phyloP scores from a whole-genome alignment of 352 stramenopile species.

The Plasmopara viticola region DNA sequence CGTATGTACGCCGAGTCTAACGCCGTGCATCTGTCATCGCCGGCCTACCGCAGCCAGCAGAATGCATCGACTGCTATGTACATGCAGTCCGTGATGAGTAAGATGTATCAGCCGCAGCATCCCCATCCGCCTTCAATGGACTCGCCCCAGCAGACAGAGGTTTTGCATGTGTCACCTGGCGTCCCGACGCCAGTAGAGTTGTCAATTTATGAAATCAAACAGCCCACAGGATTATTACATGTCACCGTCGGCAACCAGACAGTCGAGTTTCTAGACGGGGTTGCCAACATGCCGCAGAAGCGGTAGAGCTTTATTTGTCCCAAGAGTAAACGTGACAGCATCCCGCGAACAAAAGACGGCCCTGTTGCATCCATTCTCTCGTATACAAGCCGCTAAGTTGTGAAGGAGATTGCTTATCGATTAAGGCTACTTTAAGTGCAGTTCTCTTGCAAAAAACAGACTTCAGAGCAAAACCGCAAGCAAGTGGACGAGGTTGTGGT shows the following conservation, averaged over 20 bases:
- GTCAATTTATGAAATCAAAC: slow-evolving; percentile 83
- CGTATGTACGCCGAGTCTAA: slow-evolving; percentile 27
- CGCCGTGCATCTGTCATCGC: slow-evolving; percentile 17
- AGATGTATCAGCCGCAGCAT: slow-evolving; percentile 54
- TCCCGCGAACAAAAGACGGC: slow-evolving; percentile 23
- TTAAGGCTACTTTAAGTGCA: not conserved
- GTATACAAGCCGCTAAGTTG: slow-evolving; percentile 19
- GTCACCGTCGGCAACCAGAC: slow-evolving; percentile 79
- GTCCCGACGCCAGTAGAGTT: slow-evolving; percentile 67
- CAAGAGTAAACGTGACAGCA: slow-evolving; percentile 20
- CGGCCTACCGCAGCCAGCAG: slow-evolving; percentile 27
- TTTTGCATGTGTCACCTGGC: slow-evolving; percentile 61
- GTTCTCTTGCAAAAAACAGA: slow-evolving; percentile 1
- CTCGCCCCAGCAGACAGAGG: slow-evolving; percentile 28
- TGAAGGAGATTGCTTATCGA: not conserved
- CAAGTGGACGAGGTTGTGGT: slow-evolving; percentile 14
- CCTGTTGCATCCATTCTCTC: slow-evolving; percentile 16
- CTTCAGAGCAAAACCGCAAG: slow-evolving; percentile 14
- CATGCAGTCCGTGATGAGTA: slow-evolving; percentile 56
- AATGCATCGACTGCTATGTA: slow-evolving; percentile 35
- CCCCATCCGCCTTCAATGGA: slow-evolving; percentile 41
- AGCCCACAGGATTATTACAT: slow-evolving; percentile 73
- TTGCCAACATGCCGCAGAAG: slow-evolving; percentile 79
- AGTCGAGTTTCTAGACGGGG: slow-evolving; percentile 74
- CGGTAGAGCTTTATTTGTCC: slow-evolving; percentile 32